phyloP scores from a whole-genome alignment of 345 rosid species.

The Cardiospermum halicacabum region DNA sequence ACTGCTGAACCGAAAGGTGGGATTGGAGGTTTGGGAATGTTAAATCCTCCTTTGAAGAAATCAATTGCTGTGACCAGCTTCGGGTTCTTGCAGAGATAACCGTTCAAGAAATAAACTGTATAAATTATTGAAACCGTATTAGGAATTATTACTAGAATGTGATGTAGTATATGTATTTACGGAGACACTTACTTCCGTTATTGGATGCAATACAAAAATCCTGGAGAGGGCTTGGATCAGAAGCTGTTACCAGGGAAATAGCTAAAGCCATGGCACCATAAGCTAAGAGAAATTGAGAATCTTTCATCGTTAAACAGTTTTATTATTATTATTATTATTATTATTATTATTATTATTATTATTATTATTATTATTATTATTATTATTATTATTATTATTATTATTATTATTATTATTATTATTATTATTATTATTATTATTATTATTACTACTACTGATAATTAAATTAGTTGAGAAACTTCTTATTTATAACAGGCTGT shows the following conservation, averaged over 20 bases:
- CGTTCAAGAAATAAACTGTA: conserved; percentile 9
- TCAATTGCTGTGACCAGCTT: conserved; percentile 10
- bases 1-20: conserved; percentile 13
- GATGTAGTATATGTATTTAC: not conserved
- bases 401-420: no score
- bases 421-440: no score
- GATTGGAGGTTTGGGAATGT: conserved; percentile 16
- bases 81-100: conserved; percentile 15
- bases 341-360: no score
- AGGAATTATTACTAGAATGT: no score
- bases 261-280: conserved; percentile 14
- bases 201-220: conserved; percentile 25
- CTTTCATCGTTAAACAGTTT: conserved; percentile 17
- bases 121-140: no score
- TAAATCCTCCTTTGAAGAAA: conserved; percentile 21
- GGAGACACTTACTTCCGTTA: conserved; percentile 8
- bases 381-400: no score
- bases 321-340: no score
- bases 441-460: no score
- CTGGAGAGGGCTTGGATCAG: conserved; percentile 24
- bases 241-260: conserved; percentile 6
- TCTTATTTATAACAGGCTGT: no score
- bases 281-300: not conserved
- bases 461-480: no score
- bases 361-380: no score